These are phyloP conservation scores for Pholiota adiposa DNA, from an alignment of 1,284 basidiomycete genomes.

Conservation along the genomic window DNA sequence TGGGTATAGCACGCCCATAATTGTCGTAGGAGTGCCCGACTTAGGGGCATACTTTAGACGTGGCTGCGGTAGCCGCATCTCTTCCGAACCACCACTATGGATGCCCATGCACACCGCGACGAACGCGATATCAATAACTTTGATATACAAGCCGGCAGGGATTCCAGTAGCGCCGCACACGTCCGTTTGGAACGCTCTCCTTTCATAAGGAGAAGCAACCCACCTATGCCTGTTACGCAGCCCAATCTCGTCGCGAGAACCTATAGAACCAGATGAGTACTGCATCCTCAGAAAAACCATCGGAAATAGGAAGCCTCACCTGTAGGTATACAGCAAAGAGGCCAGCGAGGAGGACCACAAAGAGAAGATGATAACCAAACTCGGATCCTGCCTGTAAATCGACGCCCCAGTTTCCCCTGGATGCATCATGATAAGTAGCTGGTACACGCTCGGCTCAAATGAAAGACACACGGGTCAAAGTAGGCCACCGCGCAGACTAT, in stretches of 20 bases:
- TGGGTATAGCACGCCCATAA: neutral
- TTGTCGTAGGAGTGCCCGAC: too few species aligned
- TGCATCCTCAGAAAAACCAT: neutral
- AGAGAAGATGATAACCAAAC: constrained; percentile 86
- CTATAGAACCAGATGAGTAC: constrained; percentile 32
- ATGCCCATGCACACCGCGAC: neutral
- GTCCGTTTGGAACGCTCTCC: neutral
- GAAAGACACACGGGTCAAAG: constrained; percentile 59
- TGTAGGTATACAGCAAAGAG: constrained; percentile 84
- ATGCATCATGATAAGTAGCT: neutral
- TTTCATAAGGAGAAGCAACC: constrained; percentile 21
- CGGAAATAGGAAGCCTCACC: constrained; percentile 44
- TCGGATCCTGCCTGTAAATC: constrained; percentile 76
- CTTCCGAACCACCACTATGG: constrained; percentile 1
- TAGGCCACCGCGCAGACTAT: constrained; percentile 66
- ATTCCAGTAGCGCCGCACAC: neutral
- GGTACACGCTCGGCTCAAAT: neutral
- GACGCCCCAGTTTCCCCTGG: constrained; percentile 77
- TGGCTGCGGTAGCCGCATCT: neutral
- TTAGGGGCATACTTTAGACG: neutral
- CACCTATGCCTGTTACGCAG: constrained; percentile 73
- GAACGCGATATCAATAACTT: neutral
- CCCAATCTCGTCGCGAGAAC: constrained; percentile 66
- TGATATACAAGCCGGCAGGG: neutral
- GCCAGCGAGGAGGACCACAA: constrained; percentile 84